Evolutionary conservation across 2,329 filamentous ascomycete species (phyloP).

Genomic region (Trichoderma citrinoviride): DNA sequence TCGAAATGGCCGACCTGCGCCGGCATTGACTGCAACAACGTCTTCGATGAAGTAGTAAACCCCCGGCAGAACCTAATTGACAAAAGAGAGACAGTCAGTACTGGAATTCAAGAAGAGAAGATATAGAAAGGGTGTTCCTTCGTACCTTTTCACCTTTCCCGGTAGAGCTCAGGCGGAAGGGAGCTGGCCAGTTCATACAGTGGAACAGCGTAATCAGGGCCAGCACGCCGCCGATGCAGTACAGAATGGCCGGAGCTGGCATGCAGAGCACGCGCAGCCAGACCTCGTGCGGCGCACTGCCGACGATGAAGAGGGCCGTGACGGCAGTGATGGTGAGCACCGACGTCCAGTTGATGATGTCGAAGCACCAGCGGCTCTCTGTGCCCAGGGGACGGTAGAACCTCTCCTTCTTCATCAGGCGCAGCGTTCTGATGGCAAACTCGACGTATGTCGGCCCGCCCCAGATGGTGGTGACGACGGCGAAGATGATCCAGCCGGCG

Average conservation of each 20-base stretch:
- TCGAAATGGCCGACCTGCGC: conserved; percentile 47
- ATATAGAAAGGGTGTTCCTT: too few relatives aligned
- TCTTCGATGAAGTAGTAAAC: conserved; percentile 67
- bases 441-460: conserved; percentile 55
- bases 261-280: conserved; percentile 51
- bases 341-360: conserved; percentile 48
- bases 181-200: conserved; percentile 45
- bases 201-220: conserved; percentile 38
- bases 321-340: conserved; percentile 48
- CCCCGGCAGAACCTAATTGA: conserved; percentile 51
- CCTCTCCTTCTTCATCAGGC: conserved; percentile 48
- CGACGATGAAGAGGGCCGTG: conserved; percentile 50
- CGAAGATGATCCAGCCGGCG: conserved; percentile 46
- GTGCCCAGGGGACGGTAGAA: conserved; percentile 51
- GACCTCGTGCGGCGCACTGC: conserved; percentile 50
- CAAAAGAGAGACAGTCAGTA: neutral
- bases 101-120: neutral
- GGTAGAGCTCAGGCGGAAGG: conserved; percentile 63
- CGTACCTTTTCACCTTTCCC: conserved; percentile 49
- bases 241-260: conserved; percentile 51
- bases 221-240: conserved; percentile 45
- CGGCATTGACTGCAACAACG: conserved; percentile 64
- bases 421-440: conserved; percentile 48
- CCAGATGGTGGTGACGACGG: conserved; percentile 54
- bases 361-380: conserved; percentile 47